phyloP scores from a whole-genome alignment of 345 rosid genomes.

The Barbarea vulgaris region DNA sequence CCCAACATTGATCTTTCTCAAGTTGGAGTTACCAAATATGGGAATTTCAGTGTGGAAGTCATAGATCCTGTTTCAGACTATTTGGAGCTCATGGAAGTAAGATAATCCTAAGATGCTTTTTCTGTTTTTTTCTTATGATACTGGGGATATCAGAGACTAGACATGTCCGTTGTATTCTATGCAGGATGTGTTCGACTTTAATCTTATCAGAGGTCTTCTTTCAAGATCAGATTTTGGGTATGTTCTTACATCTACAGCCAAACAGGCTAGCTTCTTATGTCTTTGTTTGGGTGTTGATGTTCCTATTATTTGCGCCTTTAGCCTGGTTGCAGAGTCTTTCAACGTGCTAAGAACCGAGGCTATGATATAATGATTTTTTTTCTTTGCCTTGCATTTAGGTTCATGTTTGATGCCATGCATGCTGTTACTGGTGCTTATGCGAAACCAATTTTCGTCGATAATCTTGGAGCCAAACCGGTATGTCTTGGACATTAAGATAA shows the following conservation, averaged over 20 bases:
- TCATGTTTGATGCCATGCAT: slow-evolving; percentile 93
- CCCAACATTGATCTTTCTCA: slow-evolving; percentile 76
- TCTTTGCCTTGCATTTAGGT: slow-evolving; percentile 47
- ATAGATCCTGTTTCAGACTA: slow-evolving; percentile 89
- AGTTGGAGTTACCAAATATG: slow-evolving; percentile 66
- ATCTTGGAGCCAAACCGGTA: slow-evolving; percentile 74
- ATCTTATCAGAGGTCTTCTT: slow-evolving; percentile 76
- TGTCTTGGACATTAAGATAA: slow-evolving; percentile 17
- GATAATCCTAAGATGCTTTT: slow-evolving; percentile 25
- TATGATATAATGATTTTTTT: slow-evolving; percentile 14
- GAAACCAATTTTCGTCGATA: slow-evolving; percentile 88
- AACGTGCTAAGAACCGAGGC: slow-evolving; percentile 25
- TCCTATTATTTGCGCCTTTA: slow-evolving; percentile 16
- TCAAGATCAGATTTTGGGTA: slow-evolving; percentile 78
- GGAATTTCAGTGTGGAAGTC: slow-evolving; percentile 79
- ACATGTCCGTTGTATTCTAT: slow-evolving; percentile 39
- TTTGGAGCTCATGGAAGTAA: slow-evolving; percentile 90
- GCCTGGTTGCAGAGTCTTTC: not conserved
- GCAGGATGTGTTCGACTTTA: slow-evolving; percentile 92
- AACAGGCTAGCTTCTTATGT: not conserved
- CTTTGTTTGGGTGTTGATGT: not conserved
- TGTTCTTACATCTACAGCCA: slow-evolving; percentile 20
- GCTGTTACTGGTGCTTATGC: slow-evolving; percentile 98
- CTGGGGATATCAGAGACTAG: slow-evolving; percentile 15
- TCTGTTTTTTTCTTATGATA: slow-evolving; percentile 15